Evolutionary conservation across 1,284 basidiomycete genomes (phyloP).

Genomic region (Cutaneotrichosporon cavernicola): DNA sequence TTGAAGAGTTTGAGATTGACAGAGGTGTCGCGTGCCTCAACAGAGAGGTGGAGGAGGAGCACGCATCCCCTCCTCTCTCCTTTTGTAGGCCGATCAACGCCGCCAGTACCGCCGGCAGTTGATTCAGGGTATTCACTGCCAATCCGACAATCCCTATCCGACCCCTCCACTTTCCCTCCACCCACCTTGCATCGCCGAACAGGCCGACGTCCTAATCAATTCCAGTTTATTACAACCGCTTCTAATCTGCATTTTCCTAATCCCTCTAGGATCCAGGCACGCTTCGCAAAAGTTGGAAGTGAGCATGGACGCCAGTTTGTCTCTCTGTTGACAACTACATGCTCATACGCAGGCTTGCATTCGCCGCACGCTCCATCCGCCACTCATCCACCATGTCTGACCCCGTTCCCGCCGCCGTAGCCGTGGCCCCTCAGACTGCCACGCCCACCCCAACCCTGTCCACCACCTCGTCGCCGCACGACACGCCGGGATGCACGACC

Average conservation of each 20-base stretch:
- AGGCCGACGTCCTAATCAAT: neutral
- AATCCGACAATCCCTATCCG: no score
- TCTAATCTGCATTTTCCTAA: neutral
- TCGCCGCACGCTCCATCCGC: neutral
- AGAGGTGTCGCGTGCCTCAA: no score
- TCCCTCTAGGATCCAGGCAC: neutral
- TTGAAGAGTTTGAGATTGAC: no score
- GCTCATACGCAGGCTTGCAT: neutral
- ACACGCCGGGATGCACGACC: conserved; percentile 14
- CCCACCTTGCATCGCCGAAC: neutral
- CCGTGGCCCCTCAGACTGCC: neutral
- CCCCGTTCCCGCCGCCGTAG: neutral
- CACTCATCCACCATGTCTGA: neutral
- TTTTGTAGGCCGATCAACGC: neutral
- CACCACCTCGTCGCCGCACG: conserved; percentile 3
- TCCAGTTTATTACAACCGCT: neutral
- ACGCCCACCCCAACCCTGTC: neutral
- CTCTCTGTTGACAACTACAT: neutral
- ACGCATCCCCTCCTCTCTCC: no score
- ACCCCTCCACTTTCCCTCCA: no score
- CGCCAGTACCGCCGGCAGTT: conserved; percentile 1
- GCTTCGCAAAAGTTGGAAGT: neutral
- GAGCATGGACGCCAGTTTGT: neutral
- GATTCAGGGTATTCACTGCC: no score
- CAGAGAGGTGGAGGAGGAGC: no score